These are phyloP conservation scores for Dacryopinax primogenitus DNA, from an alignment of 768 basidiomycete species.

Conservation along the genomic window DNA sequence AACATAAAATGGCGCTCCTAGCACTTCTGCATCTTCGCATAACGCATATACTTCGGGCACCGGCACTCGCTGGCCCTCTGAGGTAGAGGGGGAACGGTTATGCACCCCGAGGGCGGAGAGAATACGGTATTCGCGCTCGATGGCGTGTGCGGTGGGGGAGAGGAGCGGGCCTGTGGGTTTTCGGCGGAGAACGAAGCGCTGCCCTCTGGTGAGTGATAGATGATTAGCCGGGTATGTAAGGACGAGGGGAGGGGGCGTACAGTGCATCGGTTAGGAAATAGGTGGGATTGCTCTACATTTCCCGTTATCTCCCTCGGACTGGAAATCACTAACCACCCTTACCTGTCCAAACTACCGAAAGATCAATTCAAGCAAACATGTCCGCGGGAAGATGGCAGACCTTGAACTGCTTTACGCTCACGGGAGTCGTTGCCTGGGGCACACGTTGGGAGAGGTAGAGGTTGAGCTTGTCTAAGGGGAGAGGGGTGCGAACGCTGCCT, in stretches of 20 bases:
- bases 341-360: constrained; percentile 71
- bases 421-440: constrained; percentile 44
- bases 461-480: constrained; percentile 53
- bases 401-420: constrained; percentile 85
- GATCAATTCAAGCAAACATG: constrained; percentile 10
- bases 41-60: constrained; percentile 73
- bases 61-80: constrained; percentile 47
- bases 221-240: neutral
- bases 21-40: constrained; percentile 61
- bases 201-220: constrained; percentile 29
- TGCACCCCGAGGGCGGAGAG: constrained; percentile 62
- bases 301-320: neutral
- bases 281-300: constrained; percentile 80
- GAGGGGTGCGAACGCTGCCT: constrained; percentile 55
- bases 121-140: constrained; percentile 84
- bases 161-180: constrained; percentile 82
- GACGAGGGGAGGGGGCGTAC: constrained; percentile 30
- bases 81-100: constrained; percentile 46
- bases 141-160: constrained; percentile 83
- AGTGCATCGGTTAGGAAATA: constrained; percentile 76
- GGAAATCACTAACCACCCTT: constrained; percentile 17
- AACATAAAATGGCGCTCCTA: constrained; percentile 87
- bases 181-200: constrained; percentile 75
- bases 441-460: constrained; percentile 49
- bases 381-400: constrained; percentile 31